Percentiles rank a stretch among this genome's conserved stretches.
These are phyloP conservation scores for Glomus cerebriforme DNA, from an alignment of 192 early-diverging fungal species.

Conservation along the genomic window DNA sequence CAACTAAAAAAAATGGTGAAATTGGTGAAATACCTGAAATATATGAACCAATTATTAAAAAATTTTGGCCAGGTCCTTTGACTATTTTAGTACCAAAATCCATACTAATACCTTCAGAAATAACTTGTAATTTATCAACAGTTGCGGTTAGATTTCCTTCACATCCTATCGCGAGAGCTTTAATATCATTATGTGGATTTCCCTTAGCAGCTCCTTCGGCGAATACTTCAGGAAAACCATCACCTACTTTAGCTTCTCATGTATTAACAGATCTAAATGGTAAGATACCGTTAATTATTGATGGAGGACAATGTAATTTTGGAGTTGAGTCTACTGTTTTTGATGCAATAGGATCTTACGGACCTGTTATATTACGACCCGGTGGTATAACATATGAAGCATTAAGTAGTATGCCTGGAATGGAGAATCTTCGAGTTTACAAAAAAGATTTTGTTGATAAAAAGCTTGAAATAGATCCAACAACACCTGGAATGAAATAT, in stretches of 20 bases:
- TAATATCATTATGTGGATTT: conserved; percentile 79
- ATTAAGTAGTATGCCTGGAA: conserved; percentile 60
- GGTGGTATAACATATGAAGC: conserved; percentile 90
- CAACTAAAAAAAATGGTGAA: conserved; percentile 1
- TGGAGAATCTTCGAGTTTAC: conserved; percentile 75
- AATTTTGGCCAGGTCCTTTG: conserved; percentile 92
- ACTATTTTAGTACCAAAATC: conserved; percentile 85
- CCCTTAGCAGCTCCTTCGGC: conserved; percentile 98
- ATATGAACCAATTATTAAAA: conserved; percentile 67
- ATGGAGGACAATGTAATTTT: conserved; percentile 84
- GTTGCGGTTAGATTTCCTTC: conserved; percentile 92
- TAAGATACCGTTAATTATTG: conserved; percentile 85
- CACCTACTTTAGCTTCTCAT: conserved; percentile 89
- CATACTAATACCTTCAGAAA: conserved; percentile 65
- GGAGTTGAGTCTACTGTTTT: conserved; percentile 96
- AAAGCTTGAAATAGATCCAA: conserved; percentile 75
- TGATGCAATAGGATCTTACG: conserved; percentile 66
- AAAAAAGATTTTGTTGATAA: conserved; percentile 72
- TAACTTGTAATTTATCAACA: conserved; percentile 82
- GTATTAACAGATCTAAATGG: conserved; percentile 80
- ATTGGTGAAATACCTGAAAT: conserved; percentile 64
- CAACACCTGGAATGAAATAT: conserved; percentile 99
- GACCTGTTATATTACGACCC: conserved; percentile 84
- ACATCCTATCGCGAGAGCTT: conserved; percentile 86
- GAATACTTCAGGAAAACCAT: conserved; percentile 93